Base-by-base conservation (phyloP, 768 basidiomycete species). In the Tulasnella sp. region DNA sequence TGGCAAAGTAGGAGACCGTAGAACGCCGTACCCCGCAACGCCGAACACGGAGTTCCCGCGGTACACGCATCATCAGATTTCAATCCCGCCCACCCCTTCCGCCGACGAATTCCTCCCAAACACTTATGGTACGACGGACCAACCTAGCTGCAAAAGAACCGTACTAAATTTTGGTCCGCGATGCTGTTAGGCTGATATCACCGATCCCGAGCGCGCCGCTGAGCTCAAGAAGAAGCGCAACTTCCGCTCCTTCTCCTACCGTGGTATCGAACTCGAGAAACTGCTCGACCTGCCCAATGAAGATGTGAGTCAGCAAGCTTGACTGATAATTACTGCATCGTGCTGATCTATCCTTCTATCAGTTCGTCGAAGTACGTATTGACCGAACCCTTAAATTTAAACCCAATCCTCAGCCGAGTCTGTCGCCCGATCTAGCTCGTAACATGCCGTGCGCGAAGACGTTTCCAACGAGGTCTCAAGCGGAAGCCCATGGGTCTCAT, bases 381-480 rank as follows among this genome's bases (percentile, higher is more conserved):
- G 56, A 44, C 10, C 21, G 24, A 31, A 76, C 34, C 27, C 62
- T 18, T 36, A 31, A 68, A 36, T 52, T 3, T 21, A 9, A 73
- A 42, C 5, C 24, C 2, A 39, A 31, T 76, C 56, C 14, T 48
- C 9, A 76, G 4, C 31, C 75, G 1, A 12, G 42, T 34, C n/a
- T 38, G 12, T 1, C 68, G 34, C 39, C 18, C 38, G 68, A 38
- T 48, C 58, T 27, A 97, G 94, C 92, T 99, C 86, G 98, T 99
- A 83, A 97, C 99, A 86, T 95, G 97, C 83, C 97, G 98, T 86
- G 98, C 97, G 77, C 95, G 98, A 84, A 91, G 98, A 85, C 95
- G 97, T 86, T 99, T 99, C 93, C 94, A 96, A 87, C 94, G 98
- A 83, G 98, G 98, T 84, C 93, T 99, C 84, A 99, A 99, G 90